These are phyloP conservation scores for Nakazawaea ishiwadae DNA, from an alignment of 805 yeast species.

Conservation along the genomic window DNA sequence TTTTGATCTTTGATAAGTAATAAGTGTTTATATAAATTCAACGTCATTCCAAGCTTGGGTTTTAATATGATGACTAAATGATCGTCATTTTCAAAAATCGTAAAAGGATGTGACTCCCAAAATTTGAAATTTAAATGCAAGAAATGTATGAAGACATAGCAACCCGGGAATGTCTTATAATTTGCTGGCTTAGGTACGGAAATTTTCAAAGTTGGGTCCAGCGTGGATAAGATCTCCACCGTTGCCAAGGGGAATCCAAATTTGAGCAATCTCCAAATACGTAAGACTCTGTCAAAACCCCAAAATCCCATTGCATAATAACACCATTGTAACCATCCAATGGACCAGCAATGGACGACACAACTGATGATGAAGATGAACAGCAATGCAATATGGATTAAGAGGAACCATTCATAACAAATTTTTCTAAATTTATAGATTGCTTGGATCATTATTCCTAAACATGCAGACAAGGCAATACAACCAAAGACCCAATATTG, in stretches of 20 bases:
- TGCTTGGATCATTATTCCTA: slow-evolving; percentile 40
- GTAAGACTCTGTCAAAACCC: slow-evolving; percentile 34
- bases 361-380: slow-evolving; percentile 40
- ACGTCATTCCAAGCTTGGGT: slow-evolving; percentile 47
- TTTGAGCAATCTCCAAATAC: slow-evolving; percentile 29
- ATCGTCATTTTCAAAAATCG: slow-evolving; percentile 29
- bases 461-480: slow-evolving; percentile 33
- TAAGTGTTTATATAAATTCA: slow-evolving; percentile 27
- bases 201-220: slow-evolving; percentile 18
- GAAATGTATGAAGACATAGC: slow-evolving; percentile 51
- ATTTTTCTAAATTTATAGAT: slow-evolving; percentile 38
- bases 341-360: slow-evolving; percentile 35
- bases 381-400: slow-evolving; percentile 41
- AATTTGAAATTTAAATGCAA: slow-evolving; percentile 34
- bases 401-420: slow-evolving; percentile 42
- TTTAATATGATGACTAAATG: slow-evolving; percentile 41
- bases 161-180: slow-evolving; percentile 52
- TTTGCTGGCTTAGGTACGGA: slow-evolving; percentile 37
- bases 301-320: slow-evolving; percentile 33
- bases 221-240: slow-evolving; percentile 14
- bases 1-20: slow-evolving; percentile 22
- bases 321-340: slow-evolving; percentile 39
- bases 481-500: slow-evolving; percentile 17
- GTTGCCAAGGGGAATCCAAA: slow-evolving; percentile 20
- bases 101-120: slow-evolving; percentile 67